A percentile compares a stretch with the other conserved stretches of the same genome.
phyloP scores from a whole-genome alignment of 148 eudicot genomes.

The Nyssa sinensis region DNA sequence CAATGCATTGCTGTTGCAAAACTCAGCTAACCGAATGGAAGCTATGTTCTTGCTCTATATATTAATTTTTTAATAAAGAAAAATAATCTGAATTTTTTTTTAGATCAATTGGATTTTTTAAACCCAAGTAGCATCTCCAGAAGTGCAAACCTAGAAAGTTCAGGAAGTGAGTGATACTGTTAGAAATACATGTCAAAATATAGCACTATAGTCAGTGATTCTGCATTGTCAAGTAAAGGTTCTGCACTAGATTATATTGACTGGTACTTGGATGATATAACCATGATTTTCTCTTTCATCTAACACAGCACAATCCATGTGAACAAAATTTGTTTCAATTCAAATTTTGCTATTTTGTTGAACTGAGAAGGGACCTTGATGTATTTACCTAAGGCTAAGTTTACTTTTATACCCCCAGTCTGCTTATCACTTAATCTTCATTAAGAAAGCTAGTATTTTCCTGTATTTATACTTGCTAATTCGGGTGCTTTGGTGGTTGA shows the following conservation, averaged over 20 bases:
- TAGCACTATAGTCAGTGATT: not conserved
- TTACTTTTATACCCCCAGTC: too few relatives aligned
- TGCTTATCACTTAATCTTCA: too few relatives aligned
- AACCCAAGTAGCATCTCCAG: not conserved
- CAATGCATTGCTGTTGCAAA: not conserved
- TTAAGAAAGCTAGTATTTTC: too few relatives aligned
- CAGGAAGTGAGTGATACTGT: not conserved
- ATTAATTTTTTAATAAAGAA: not conserved
- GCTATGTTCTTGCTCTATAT: not conserved
- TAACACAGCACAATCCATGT: too few relatives aligned
- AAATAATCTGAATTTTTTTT: not conserved
- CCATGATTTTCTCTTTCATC: too few relatives aligned
- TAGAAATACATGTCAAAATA: not conserved
- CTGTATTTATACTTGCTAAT: too few relatives aligned
- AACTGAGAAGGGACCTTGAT: too few relatives aligned
- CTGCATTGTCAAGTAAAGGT: not conserved
- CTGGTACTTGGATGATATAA: not conserved
- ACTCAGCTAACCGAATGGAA: not conserved
- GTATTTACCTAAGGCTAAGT: too few relatives aligned
- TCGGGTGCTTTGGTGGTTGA: too few relatives aligned
- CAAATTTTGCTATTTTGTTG: too few relatives aligned
- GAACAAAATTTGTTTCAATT: too few relatives aligned
- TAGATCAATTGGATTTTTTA: not conserved
- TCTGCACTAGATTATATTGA: not conserved
- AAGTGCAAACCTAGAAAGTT: not conserved